Percentiles rank a stretch among this genome's conserved stretches.
Evolutionary conservation across 2,329 filamentous ascomycete species (phyloP).

Genomic region (Laburnicola sp.): DNA sequence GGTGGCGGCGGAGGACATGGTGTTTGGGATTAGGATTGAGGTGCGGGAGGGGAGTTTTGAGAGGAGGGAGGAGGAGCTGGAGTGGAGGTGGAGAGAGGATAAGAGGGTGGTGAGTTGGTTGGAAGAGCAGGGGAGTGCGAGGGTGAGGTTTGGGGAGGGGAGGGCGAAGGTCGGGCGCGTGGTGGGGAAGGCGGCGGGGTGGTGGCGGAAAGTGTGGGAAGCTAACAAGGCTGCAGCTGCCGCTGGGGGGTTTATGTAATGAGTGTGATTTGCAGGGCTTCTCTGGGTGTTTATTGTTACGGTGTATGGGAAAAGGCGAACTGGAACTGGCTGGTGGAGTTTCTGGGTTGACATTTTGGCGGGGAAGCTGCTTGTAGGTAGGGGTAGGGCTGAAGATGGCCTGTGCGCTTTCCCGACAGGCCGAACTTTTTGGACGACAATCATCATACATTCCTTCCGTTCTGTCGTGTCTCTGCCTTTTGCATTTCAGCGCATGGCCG

Average conservation of each 20-base stretch:
- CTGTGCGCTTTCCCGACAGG: conserved; percentile 18
- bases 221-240: conserved; percentile 1
- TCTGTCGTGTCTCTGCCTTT: neutral
- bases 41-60: conserved; percentile 1
- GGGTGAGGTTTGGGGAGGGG: conserved; percentile 3
- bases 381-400: conserved; percentile 6
- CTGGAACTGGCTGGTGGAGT: neutral
- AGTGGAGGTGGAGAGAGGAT: conserved; percentile 3
- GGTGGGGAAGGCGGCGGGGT: conserved; percentile 5
- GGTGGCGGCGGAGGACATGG: conserved; percentile 62
- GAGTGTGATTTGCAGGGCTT: neutral
- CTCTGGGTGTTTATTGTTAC: neutral
- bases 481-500: conserved; percentile 10
- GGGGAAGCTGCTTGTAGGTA: conserved; percentile 7
- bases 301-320: neutral
- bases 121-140: conserved; percentile 4
- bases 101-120: conserved; percentile 8
- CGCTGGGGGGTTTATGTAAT: conserved; percentile 1
- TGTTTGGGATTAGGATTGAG: conserved; percentile 3
- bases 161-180: conserved; percentile 5
- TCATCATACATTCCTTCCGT: conserved; percentile 1
- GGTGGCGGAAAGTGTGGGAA: conserved; percentile 6
- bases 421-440: conserved; percentile 19
- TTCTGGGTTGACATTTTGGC: neutral
- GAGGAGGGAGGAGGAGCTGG: neutral